Evolutionary conservation across 345 rosid genomes (phyloP).

Genomic region (Microcos paniculata): DNA sequence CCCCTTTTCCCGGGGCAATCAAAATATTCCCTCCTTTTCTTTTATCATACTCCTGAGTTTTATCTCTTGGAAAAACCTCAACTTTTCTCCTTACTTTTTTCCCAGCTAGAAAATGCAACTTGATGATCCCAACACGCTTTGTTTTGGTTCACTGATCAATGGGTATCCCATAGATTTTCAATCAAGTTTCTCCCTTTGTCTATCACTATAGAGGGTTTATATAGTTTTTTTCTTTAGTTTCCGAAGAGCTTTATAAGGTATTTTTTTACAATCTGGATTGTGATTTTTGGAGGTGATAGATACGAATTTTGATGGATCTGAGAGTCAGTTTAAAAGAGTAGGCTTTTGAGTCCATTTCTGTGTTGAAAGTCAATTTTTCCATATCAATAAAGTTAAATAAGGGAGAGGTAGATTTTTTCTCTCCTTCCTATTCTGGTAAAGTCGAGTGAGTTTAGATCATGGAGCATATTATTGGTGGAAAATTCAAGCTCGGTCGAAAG

Average conservation of each 20-base stretch:
- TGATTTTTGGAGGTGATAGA: slow-evolving; percentile 5
- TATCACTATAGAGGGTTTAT: neutral
- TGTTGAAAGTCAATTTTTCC: slow-evolving; percentile 27
- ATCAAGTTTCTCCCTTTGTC: slow-evolving; percentile 20
- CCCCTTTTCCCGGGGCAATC: neutral
- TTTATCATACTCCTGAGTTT: neutral
- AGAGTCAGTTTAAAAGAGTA: slow-evolving; percentile 18
- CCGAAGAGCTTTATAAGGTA: neutral
- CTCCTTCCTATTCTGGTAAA: neutral
- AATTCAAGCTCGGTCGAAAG: slow-evolving; percentile 91
- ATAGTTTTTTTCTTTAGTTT: neutral
- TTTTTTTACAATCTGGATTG: slow-evolving; percentile 15
- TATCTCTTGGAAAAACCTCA: slow-evolving; percentile 1
- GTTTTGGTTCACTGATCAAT: slow-evolving; percentile 14
- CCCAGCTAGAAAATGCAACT: slow-evolving; percentile 22
- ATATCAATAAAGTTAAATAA: neutral
- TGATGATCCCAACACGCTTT: neutral
- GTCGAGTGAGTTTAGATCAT: slow-evolving; percentile 32
- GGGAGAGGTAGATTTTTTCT: neutral
- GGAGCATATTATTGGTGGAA: slow-evolving; percentile 76
- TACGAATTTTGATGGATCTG: slow-evolving; percentile 29
- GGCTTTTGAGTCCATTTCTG: slow-evolving; percentile 19
- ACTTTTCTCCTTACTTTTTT: neutral
- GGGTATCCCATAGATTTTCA: slow-evolving; percentile 22
- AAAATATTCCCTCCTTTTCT: slow-evolving; percentile 3